These are phyloP conservation scores for Dactylellina parvicollis DNA, from an alignment of 2,329 filamentous ascomycete species.

Conservation along the genomic window DNA sequence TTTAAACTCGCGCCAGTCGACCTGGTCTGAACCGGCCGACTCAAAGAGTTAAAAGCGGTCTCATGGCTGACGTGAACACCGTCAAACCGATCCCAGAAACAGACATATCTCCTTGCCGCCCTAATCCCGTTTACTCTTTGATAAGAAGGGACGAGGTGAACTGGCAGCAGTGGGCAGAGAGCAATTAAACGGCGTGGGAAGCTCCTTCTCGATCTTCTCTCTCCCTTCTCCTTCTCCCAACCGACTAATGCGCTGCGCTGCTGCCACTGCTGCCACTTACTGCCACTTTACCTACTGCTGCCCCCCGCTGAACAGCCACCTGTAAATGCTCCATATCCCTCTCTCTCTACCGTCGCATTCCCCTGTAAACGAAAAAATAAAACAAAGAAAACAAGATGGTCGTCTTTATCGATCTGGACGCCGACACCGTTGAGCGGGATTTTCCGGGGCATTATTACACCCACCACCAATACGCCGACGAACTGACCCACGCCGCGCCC, in stretches of 20 bases:
- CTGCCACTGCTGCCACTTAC: neutral
- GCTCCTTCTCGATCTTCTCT: neutral
- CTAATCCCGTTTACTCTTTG: neutral
- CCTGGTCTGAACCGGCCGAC: neutral
- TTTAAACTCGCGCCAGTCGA: conserved; percentile 1
- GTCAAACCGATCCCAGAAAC: conserved; percentile 27
- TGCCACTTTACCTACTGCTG: too few species aligned
- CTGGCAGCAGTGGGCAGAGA: conserved; percentile 3
- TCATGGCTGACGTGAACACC: conserved; percentile 27
- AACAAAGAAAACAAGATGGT: conserved; percentile 32
- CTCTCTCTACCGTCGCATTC: neutral
- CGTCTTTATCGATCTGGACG: conserved; percentile 52
- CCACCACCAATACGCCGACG: conserved; percentile 7
- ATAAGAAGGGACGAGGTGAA: conserved; percentile 17
- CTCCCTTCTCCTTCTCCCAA: neutral
- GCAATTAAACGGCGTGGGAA: neutral
- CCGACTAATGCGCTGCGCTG: neutral
- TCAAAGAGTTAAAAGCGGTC: conserved; percentile 12
- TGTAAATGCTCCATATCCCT: neutral
- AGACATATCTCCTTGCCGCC: conserved; percentile 27
- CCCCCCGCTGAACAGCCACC: too few species aligned
- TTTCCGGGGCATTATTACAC: conserved; percentile 44
- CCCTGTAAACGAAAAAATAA: neutral
- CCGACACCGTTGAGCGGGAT: conserved; percentile 52
- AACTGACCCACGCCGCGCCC: conserved; percentile 15